Conservation (phyloP, 108 stramenopile genomes). For the Phaeodactylum tricornutum region DNA sequence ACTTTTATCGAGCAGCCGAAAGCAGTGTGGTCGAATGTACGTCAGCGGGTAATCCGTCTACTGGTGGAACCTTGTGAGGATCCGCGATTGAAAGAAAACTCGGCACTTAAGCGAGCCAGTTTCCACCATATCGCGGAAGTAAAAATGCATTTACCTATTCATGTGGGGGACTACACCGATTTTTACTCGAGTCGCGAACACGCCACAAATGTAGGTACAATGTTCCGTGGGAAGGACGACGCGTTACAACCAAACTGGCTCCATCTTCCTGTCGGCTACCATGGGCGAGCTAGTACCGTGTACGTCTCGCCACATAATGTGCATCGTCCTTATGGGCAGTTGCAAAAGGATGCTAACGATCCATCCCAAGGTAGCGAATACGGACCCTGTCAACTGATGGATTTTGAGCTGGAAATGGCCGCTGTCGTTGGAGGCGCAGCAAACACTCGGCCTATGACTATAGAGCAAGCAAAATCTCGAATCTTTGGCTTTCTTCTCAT, state of each 20-base stretch:
- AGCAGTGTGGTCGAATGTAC: slow-evolving; percentile 53
- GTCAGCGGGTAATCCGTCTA: slow-evolving; percentile 47
- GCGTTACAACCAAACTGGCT: slow-evolving; percentile 91
- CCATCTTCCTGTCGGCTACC: slow-evolving; percentile 89
- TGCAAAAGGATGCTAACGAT: slow-evolving; percentile 65
- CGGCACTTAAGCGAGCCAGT: slow-evolving; percentile 2
- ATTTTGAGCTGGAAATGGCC: slow-evolving; percentile 91
- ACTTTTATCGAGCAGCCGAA: slow-evolving; percentile 52
- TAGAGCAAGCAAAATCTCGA: slow-evolving; percentile 68
- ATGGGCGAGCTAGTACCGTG: slow-evolving; percentile 77
- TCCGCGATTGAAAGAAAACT: slow-evolving; percentile 19
- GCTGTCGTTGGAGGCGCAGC: slow-evolving; percentile 78
- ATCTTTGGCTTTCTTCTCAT: slow-evolving; percentile 89
- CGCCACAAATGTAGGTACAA: slow-evolving; percentile 88
- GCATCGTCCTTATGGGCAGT: slow-evolving; percentile 77
- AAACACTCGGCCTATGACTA: slow-evolving; percentile 25
- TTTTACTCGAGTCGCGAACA: slow-evolving; percentile 89
- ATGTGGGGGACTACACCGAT: slow-evolving; percentile 87
- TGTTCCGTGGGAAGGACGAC: slow-evolving; percentile 89
- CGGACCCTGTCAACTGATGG: slow-evolving; percentile 68
- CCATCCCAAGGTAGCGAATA: slow-evolving; percentile 61
- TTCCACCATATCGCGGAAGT: slow-evolving; percentile 34
- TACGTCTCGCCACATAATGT: slow-evolving; percentile 31
- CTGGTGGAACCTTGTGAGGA: slow-evolving; percentile 18
- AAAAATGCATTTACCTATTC: slow-evolving; percentile 62